Evolutionary conservation across 306 rosid genomes (phyloP).

Genomic region (Echinosophora koreensis): DNA sequence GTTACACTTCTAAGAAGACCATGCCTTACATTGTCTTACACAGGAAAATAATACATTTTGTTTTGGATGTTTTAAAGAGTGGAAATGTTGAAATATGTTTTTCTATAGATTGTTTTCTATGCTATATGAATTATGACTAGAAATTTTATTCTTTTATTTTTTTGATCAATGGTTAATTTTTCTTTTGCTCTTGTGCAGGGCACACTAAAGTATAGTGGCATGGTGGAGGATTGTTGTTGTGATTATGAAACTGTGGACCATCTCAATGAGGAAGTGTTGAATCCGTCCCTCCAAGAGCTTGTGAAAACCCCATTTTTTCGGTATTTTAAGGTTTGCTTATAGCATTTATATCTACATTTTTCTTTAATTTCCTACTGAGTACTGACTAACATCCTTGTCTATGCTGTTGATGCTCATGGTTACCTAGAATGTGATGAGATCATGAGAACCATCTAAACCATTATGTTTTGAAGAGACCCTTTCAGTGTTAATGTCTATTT

Average conservation of each 20-base stretch:
- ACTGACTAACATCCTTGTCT: no score
- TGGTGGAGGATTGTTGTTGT: slow-evolving; percentile 80
- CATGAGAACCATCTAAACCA: no score
- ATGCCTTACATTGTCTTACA: background rate
- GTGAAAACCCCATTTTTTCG: slow-evolving; percentile 71
- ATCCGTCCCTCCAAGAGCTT: slow-evolving; percentile 68
- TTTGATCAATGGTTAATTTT: background rate
- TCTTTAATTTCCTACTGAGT: slow-evolving; percentile 31
- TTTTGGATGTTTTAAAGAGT: background rate
- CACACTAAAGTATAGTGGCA: slow-evolving; percentile 62
- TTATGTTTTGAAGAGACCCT: slow-evolving; percentile 15
- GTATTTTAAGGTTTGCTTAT: slow-evolving; percentile 67
- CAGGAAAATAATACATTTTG: background rate
- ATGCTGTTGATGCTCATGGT: slow-evolving; percentile 27
- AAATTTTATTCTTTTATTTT: background rate
- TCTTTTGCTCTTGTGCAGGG: slow-evolving; percentile 46
- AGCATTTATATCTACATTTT: slow-evolving; percentile 15
- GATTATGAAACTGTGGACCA: slow-evolving; percentile 71
- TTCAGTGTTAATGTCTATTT: background rate
- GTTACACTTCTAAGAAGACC: background rate
- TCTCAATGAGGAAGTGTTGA: slow-evolving; percentile 61
- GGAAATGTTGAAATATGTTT: slow-evolving; percentile 1
- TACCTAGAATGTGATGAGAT: slow-evolving; percentile 16
- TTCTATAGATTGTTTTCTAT: slow-evolving; percentile 14
- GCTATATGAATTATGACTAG: background rate